Percentiles rank a stretch among this genome's conserved stretches.
These are phyloP conservation scores for Cyberlindnera veronae DNA, from an alignment of 805 yeast species.

Conservation along the genomic window DNA sequence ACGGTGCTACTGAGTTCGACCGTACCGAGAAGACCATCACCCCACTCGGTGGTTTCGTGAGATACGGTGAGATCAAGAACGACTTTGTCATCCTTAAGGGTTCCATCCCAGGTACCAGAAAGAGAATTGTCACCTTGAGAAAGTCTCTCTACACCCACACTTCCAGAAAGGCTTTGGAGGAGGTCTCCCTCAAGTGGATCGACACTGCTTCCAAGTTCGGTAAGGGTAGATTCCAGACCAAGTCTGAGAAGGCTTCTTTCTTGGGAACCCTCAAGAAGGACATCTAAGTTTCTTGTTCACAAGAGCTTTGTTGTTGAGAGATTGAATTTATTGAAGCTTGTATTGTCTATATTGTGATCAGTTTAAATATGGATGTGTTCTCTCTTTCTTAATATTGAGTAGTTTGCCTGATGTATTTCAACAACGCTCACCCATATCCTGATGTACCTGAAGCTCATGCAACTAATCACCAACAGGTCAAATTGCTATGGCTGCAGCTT, in stretches of 20 bases:
- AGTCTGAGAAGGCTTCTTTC: conserved; percentile 99
- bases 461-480: too few species aligned
- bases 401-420: neutral
- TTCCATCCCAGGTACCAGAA: conserved; percentile 99
- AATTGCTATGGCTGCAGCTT: too few species aligned
- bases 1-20: conserved; percentile 96
- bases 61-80: conserved; percentile 97
- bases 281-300: conserved; percentile 43
- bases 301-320: conserved; percentile 4
- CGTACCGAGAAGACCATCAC: conserved; percentile 99
- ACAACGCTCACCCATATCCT: neutral
- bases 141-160: conserved; percentile 97
- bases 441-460: too few species aligned
- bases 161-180: conserved; percentile 95
- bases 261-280: conserved; percentile 99
- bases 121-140: conserved; percentile 99
- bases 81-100: conserved; percentile 98
- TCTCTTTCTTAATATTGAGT: neutral
- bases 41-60: conserved; percentile 99
- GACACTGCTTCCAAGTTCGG: conserved; percentile 99
- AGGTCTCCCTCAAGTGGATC: conserved; percentile 98
- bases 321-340: conserved; percentile 4
- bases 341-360: conserved; percentile 4
- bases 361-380: conserved; percentile 4
- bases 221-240: conserved; percentile 99